Conservation (phyloP, 1,284 basidiomycete genomes). For the Puccinia hordei region DNA sequence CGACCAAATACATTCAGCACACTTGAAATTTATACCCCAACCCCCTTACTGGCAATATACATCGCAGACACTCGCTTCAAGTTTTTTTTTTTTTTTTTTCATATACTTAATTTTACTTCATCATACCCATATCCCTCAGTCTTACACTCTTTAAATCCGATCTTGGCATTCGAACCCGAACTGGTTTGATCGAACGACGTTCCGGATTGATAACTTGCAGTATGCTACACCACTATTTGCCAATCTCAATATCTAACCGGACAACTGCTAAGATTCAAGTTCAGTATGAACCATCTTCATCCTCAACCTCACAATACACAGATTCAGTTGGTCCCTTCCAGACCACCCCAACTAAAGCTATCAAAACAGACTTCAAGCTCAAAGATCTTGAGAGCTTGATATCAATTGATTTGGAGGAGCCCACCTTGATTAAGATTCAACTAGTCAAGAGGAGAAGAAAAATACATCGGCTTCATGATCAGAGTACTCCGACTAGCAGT, state of each 20-base stretch:
- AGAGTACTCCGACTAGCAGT: not conserved
- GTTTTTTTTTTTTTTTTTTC: not conserved
- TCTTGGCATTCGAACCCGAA: not conserved
- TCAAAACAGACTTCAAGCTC: constrained; percentile 30
- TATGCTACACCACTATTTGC: constrained; percentile 24
- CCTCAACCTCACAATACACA: not conserved
- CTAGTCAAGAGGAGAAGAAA: constrained; percentile 12
- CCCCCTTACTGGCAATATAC: constrained; percentile 4
- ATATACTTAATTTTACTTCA: no score
- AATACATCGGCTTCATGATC: not conserved
- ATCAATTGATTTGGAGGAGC: constrained; percentile 30
- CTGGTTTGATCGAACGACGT: not conserved
- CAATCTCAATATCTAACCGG: constrained; percentile 43
- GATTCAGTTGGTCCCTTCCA: constrained; percentile 31
- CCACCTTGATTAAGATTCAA: constrained; percentile 20
- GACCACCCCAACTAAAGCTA: constrained; percentile 46
- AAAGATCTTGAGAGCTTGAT: not conserved
- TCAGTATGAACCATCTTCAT: constrained; percentile 13
- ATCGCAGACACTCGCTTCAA: not conserved
- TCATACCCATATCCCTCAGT: not conserved
- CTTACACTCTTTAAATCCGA: not conserved
- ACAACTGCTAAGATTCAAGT: constrained; percentile 27
- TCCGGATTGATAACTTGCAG: not conserved
- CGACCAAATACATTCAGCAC: no score
- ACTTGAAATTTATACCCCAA: not conserved